A percentile compares a stretch with the other conserved stretches of the same genome.
phyloP scores from a whole-genome alignment of 108 stramenopile genomes.

The Cyclotella baltica region DNA sequence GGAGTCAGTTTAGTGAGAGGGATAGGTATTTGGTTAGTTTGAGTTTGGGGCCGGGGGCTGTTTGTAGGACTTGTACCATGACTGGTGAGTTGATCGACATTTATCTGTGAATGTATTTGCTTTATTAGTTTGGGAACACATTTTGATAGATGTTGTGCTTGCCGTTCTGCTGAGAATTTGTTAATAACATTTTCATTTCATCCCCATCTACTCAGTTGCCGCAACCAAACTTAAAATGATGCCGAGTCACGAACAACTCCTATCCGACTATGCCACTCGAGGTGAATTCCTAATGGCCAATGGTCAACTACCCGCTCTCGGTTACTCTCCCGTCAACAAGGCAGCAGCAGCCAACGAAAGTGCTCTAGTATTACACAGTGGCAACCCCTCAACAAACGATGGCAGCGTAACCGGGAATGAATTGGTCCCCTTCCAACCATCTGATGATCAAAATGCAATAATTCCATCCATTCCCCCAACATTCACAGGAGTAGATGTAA shows the following conservation, averaged over 20 bases:
- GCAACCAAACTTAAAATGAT: conserved; percentile 33
- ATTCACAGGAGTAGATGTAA: conserved; percentile 10
- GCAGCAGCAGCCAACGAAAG: conserved; percentile 2
- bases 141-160: too few species aligned
- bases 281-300: conserved; percentile 14
- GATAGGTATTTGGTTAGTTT: conserved; percentile 32
- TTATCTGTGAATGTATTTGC: neutral
- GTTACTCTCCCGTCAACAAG: neutral
- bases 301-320: neutral
- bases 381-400: too few species aligned
- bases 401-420: neutral
- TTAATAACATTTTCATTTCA: neutral
- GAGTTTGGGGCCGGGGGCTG: conserved; percentile 27
- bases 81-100: conserved; percentile 18
- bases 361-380: neutral
- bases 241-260: conserved; percentile 24
- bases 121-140: neutral
- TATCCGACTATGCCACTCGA: neutral
- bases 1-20: conserved; percentile 42
- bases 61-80: conserved; percentile 56
- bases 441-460: neutral
- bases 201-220: neutral
- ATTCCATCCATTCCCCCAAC: neutral
- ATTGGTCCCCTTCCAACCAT: neutral
- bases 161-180: neutral